These are phyloP conservation scores for Nicotiana tomentosiformis DNA, from an alignment of 257 asterid genomes.

Conservation along the genomic window DNA sequence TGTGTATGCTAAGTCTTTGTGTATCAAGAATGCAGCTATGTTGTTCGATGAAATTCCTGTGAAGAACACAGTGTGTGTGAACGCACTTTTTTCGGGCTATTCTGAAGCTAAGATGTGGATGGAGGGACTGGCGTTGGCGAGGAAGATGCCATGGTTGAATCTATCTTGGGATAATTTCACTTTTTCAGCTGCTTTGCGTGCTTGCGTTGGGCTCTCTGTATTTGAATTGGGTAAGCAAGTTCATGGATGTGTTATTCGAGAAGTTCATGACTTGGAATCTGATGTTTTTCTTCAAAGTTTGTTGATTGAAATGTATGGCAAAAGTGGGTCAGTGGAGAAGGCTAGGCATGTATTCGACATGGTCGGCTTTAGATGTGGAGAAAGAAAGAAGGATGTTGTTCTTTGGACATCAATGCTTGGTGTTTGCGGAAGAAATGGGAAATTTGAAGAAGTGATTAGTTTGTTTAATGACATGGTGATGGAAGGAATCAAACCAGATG, in stretches of 20 bases:
- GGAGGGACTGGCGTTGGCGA: conserved; percentile 34
- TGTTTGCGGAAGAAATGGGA: conserved; percentile 61
- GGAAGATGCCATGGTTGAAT: conserved; percentile 36
- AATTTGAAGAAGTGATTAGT: conserved; percentile 41
- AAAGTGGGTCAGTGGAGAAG: conserved; percentile 53
- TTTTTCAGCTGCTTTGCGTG: conserved; percentile 52
- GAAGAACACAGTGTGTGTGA: conserved; percentile 56
- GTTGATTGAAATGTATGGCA: conserved; percentile 85
- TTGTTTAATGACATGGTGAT: conserved; percentile 53
- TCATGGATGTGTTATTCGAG: conserved; percentile 48
- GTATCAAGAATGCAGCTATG: conserved; percentile 37
- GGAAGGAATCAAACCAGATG: conserved; percentile 69
- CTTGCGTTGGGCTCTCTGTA: conserved; percentile 52
- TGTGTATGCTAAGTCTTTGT: conserved; percentile 31
- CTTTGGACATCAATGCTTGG: conserved; percentile 85
- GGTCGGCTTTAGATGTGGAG: conserved; percentile 36
- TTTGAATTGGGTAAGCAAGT: conserved; percentile 58
- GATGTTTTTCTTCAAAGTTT: conserved; percentile 67
- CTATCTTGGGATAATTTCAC: conserved; percentile 53
- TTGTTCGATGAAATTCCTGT: conserved; percentile 87
- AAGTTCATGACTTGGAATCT: conserved; percentile 23
- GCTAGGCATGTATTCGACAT: conserved; percentile 50
- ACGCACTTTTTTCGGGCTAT: conserved; percentile 70
- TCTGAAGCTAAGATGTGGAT: conserved; percentile 70
- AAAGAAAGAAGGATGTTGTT: conserved; percentile 46